Evolutionary conservation across 1,139 yeast species (phyloP).

Genomic region (Candida smagusa): DNA sequence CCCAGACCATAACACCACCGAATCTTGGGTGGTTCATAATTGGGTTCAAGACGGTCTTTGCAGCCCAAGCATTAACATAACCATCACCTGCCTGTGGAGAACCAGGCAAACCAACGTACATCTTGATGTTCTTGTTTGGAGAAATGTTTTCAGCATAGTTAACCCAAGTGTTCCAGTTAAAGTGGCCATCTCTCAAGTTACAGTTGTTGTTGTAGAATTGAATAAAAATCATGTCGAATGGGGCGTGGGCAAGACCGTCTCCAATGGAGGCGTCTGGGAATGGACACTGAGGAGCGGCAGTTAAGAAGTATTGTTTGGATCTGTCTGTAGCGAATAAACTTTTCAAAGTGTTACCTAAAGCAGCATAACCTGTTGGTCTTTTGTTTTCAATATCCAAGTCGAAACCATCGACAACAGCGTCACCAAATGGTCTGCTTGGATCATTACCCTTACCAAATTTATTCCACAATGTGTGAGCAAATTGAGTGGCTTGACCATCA

Average conservation of each 20-base stretch:
- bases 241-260: constrained; percentile 9
- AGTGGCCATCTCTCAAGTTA: constrained; percentile 10
- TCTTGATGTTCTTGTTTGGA: constrained; percentile 13
- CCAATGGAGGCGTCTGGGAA: constrained; percentile 17
- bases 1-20: constrained; percentile 4
- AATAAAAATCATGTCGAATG: constrained; percentile 15
- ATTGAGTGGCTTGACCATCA: constrained; percentile 11
- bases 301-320: constrained; percentile 12
- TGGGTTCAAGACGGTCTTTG: constrained; percentile 1
- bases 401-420: constrained; percentile 18
- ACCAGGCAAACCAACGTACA: constrained; percentile 18
- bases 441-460: constrained; percentile 19
- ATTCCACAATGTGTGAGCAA: constrained; percentile 15
- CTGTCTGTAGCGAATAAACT: constrained; percentile 10
- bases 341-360: constrained; percentile 11
- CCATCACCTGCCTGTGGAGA: constrained; percentile 1
- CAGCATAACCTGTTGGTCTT: constrained; percentile 10
- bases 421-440: constrained; percentile 14
- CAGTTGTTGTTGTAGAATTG: constrained; percentile 21
- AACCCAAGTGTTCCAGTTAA: constrained; percentile 17
- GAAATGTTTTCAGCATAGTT: constrained; percentile 11
- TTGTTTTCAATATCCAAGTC: constrained; percentile 17
- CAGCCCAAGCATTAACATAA: constrained; percentile 9
- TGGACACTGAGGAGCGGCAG: constrained; percentile 19
- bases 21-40: constrained; percentile 14